These are phyloP conservation scores for Phyllosticta citribraziliensis DNA, from an alignment of 2,329 filamentous ascomycete species.

Conservation along the genomic window DNA sequence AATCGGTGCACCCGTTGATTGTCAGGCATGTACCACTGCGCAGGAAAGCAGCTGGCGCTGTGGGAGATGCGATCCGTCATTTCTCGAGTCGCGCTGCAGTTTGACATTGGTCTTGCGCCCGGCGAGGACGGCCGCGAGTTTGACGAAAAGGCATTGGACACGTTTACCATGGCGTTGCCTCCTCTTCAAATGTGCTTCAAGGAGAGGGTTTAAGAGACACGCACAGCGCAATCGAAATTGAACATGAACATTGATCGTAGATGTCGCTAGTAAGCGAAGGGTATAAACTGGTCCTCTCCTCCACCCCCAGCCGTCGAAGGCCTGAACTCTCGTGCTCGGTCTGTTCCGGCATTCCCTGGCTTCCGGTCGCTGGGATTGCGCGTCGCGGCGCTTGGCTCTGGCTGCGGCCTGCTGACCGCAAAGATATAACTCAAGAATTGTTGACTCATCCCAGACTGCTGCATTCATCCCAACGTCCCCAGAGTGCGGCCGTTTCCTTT, in stretches of 20 bases:
- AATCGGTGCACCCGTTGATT: background rate
- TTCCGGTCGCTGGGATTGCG: too few species aligned
- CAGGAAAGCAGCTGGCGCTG: slow-evolving; percentile 61
- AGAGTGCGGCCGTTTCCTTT: slow-evolving; percentile 7
- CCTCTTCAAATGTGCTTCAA: background rate
- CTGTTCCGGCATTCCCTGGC: too few species aligned
- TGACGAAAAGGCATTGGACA: slow-evolving; percentile 24
- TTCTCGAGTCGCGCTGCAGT: slow-evolving; percentile 51
- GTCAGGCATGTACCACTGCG: slow-evolving; percentile 59
- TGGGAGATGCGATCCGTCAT: slow-evolving; percentile 56
- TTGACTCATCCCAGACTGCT: too few species aligned
- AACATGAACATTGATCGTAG: background rate
- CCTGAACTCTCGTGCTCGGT: too few species aligned
- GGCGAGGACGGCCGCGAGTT: slow-evolving; percentile 26
- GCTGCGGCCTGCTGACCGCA: too few species aligned
- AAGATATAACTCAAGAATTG: too few species aligned
- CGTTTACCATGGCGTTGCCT: slow-evolving; percentile 14
- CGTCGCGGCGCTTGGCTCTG: too few species aligned
- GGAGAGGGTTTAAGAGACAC: background rate
- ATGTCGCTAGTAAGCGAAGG: too few species aligned
- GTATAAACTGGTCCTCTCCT: too few species aligned
- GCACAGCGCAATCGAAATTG: background rate
- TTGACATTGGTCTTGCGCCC: slow-evolving; percentile 41
- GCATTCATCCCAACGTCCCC: background rate
- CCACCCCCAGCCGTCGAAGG: too few species aligned